These are phyloP conservation scores for Grosmannia penicillata DNA, from an alignment of 2,329 filamentous ascomycete genomes.

Conservation along the genomic window DNA sequence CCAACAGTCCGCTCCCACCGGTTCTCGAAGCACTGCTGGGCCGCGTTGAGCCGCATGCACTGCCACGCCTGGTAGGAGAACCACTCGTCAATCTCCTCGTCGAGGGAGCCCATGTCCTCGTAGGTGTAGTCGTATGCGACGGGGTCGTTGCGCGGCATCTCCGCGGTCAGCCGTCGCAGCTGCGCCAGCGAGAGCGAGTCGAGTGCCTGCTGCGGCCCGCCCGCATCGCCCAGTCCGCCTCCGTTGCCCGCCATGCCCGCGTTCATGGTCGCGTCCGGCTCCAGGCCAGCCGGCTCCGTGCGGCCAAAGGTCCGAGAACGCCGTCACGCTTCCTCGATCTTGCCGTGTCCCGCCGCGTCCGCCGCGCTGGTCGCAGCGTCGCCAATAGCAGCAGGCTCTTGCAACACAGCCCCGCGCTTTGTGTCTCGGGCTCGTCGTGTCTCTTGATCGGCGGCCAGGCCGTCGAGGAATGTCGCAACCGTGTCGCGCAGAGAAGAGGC, in stretches of 20 bases:
- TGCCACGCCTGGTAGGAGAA: constrained; percentile 86
- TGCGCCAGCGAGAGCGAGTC: constrained; percentile 67
- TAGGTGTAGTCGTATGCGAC: constrained; percentile 78
- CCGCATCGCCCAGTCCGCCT: not conserved
- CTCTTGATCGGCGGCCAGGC: no score
- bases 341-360: no score
- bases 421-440: no score
- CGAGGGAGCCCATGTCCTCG: constrained; percentile 55
- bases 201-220: constrained; percentile 21
- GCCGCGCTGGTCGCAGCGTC: no score
- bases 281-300: no score
- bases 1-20: constrained; percentile 45
- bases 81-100: constrained; percentile 94
- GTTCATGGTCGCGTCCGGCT: no score
- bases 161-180: constrained; percentile 56
- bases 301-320: no score
- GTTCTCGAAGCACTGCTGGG: constrained; percentile 62
- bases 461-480: no score
- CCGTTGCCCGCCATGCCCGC: not conserved
- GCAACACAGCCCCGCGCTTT: no score
- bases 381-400: no score
- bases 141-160: constrained; percentile 55
- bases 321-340: no score
- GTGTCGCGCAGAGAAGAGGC: no score
- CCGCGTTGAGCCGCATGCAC: constrained; percentile 60